A percentile compares a stretch with the other conserved stretches of the same genome.
These are phyloP conservation scores for Kockovaella imperatae DNA, from an alignment of 768 basidiomycete genomes.

Conservation along the genomic window DNA sequence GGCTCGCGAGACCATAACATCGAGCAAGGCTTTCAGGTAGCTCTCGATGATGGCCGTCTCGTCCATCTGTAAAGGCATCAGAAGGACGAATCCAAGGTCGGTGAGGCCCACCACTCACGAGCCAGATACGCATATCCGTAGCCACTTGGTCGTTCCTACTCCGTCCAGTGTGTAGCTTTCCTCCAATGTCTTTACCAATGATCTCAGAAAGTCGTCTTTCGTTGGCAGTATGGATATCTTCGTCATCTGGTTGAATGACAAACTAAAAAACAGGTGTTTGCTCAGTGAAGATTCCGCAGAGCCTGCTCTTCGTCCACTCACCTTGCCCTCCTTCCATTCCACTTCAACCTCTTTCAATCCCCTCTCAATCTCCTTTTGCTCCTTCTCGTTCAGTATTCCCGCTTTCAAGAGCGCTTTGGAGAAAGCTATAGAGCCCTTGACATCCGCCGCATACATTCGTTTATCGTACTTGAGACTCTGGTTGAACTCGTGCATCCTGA, in stretches of 20 bases:
- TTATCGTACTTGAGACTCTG: constrained; percentile 87
- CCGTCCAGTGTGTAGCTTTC: constrained; percentile 90
- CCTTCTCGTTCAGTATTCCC: constrained; percentile 69
- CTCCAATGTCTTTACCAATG: constrained; percentile 71
- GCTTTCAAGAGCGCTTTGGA: constrained; percentile 68
- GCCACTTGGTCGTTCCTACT: constrained; percentile 96
- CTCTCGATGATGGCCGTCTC: constrained; percentile 59
- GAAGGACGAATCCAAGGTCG: neutral
- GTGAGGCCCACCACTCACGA: constrained; percentile 44
- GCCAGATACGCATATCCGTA: constrained; percentile 93
- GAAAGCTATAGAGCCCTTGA: constrained; percentile 87
- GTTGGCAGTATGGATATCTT: constrained; percentile 97
- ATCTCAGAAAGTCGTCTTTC: constrained; percentile 86
- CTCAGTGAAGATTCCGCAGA: neutral
- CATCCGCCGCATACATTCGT: constrained; percentile 82
- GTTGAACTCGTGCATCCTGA: constrained; percentile 91
- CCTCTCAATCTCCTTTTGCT: constrained; percentile 56
- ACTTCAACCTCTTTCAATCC: constrained; percentile 64
- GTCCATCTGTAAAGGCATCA: constrained; percentile 47
- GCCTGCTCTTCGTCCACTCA: constrained; percentile 40
- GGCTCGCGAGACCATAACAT: constrained; percentile 80
- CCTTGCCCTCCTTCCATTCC: constrained; percentile 74
- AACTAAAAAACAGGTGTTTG: constrained; percentile 54
- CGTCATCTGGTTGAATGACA: constrained; percentile 67
- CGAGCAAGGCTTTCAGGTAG: constrained; percentile 67